phyloP scores from a whole-genome alignment of 2,329 filamentous ascomycete genomes.

The Venturia asperata region DNA sequence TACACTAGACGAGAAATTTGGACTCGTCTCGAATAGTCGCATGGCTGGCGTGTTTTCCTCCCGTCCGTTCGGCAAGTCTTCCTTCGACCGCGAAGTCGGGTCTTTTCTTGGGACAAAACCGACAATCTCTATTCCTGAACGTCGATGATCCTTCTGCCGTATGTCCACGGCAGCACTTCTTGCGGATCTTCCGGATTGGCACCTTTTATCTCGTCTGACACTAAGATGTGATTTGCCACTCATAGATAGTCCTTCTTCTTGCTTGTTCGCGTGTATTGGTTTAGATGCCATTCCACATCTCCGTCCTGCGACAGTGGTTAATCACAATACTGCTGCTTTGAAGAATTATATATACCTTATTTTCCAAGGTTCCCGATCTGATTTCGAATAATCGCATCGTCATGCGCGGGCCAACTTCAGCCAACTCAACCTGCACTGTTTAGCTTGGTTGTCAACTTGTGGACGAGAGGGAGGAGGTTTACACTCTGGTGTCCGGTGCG shows the following conservation, averaged over 20 bases:
- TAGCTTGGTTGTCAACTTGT: constrained; percentile 67
- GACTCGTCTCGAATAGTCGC: too few relatives aligned
- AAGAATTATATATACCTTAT: constrained; percentile 39
- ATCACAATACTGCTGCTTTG: neutral
- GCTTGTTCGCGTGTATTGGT: constrained; percentile 87
- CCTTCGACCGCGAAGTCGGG: neutral
- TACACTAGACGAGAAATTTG: too few relatives aligned
- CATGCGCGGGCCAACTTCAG: constrained; percentile 59
- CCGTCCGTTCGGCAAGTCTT: too few relatives aligned
- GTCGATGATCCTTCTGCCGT: neutral
- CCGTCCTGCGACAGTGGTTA: constrained; percentile 53
- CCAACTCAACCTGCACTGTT: neutral
- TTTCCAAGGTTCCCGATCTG: constrained; percentile 80
- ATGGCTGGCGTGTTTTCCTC: too few relatives aligned
- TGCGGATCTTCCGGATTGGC: neutral
- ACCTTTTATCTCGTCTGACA: neutral
- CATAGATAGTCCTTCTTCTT: constrained; percentile 93
- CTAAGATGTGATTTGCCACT: neutral
- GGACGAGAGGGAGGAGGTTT: constrained; percentile 47
- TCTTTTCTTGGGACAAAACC: neutral
- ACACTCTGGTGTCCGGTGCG: constrained; percentile 79
- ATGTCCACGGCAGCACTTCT: neutral
- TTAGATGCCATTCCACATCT: constrained; percentile 93
- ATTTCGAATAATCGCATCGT: constrained; percentile 97
- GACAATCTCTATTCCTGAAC: neutral